Conservation (phyloP, 208 protist genomes). For the Strigomonas oncopelti region DNA sequence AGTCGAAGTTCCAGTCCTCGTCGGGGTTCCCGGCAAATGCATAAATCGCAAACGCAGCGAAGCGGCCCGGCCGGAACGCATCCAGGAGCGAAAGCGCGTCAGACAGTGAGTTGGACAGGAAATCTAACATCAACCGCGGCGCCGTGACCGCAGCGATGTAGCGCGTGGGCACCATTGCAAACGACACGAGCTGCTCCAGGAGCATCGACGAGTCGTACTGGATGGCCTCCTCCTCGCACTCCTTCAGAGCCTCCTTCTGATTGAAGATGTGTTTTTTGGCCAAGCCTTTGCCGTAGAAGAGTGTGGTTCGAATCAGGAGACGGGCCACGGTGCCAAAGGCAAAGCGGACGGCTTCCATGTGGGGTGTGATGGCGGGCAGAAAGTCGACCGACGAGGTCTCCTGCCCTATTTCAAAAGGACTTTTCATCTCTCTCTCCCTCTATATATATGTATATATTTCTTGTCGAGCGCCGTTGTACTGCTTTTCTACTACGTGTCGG, state of each 20-base stretch:
- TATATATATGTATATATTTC: too few species aligned
- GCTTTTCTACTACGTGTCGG: too few species aligned
- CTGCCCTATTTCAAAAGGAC: too few species aligned
- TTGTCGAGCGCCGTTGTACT: too few species aligned
- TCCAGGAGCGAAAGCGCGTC: slow-evolving; percentile 61
- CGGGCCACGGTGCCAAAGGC: slow-evolving; percentile 61
- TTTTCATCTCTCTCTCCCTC: too few species aligned
- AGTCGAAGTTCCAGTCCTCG: slow-evolving; percentile 74
- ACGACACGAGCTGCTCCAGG: slow-evolving; percentile 57
- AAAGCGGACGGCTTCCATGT: slow-evolving; percentile 56
- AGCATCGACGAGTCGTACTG: slow-evolving; percentile 50
- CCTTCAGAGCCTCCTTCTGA: slow-evolving; percentile 23
- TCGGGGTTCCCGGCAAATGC: slow-evolving; percentile 51
- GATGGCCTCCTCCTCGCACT: slow-evolving; percentile 29
- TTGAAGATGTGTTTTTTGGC: slow-evolving; percentile 44
- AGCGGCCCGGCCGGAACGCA: slow-evolving; percentile 55
- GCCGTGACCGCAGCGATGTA: slow-evolving; percentile 76
- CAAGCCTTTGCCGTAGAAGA: slow-evolving; percentile 58
- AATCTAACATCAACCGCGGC: slow-evolving; percentile 79
- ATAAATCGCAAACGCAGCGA: slow-evolving; percentile 58
- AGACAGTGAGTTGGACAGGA: slow-evolving; percentile 63
- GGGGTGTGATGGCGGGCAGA: slow-evolving; percentile 47
- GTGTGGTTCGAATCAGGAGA: slow-evolving; percentile 49
- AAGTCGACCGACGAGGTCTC: too few species aligned
- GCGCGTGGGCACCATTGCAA: slow-evolving; percentile 51